Conservation (phyloP, 1,284 basidiomycete genomes). For the Leccinum fallax region DNA sequence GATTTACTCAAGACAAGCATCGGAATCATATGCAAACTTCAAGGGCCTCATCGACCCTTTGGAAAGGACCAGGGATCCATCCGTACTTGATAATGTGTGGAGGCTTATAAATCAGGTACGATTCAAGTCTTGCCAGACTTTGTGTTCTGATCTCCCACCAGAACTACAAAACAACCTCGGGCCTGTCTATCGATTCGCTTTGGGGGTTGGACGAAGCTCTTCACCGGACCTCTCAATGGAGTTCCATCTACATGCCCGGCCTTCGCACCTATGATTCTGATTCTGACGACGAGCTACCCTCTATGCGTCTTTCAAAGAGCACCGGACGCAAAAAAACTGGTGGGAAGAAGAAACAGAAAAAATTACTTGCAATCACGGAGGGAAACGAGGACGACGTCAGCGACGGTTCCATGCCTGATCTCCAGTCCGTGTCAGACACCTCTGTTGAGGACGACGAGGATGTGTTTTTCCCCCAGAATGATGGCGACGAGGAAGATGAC, state of each 20-base stretch:
- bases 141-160: slow-evolving; percentile 28
- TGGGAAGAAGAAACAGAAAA: slow-evolving; percentile 39
- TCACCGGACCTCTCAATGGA: slow-evolving; percentile 60
- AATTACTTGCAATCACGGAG: slow-evolving; percentile 52
- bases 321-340: slow-evolving; percentile 21
- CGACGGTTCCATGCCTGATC: slow-evolving; percentile 60
- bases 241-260: slow-evolving; percentile 43
- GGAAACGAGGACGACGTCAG: slow-evolving; percentile 42
- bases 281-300: slow-evolving; percentile 19
- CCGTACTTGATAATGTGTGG: slow-evolving; percentile 65
- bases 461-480: slow-evolving; percentile 37
- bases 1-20: slow-evolving; percentile 57
- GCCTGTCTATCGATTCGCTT: slow-evolving; percentile 57
- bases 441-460: slow-evolving; percentile 44
- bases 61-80: slow-evolving; percentile 50
- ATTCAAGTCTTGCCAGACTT: background rate
- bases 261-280: slow-evolving; percentile 25
- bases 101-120: slow-evolving; percentile 56
- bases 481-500: slow-evolving; percentile 37
- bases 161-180: slow-evolving; percentile 60
- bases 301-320: slow-evolving; percentile 21
- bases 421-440: slow-evolving; percentile 63
- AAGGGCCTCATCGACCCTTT: slow-evolving; percentile 62
- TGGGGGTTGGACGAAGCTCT: slow-evolving; percentile 65
- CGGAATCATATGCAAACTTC: slow-evolving; percentile 49